A percentile compares a stretch with the other conserved stretches of the same genome.
Conservation (phyloP, 2,329 filamentous ascomycete genomes). For the Sporothrix luriei region DNA sequence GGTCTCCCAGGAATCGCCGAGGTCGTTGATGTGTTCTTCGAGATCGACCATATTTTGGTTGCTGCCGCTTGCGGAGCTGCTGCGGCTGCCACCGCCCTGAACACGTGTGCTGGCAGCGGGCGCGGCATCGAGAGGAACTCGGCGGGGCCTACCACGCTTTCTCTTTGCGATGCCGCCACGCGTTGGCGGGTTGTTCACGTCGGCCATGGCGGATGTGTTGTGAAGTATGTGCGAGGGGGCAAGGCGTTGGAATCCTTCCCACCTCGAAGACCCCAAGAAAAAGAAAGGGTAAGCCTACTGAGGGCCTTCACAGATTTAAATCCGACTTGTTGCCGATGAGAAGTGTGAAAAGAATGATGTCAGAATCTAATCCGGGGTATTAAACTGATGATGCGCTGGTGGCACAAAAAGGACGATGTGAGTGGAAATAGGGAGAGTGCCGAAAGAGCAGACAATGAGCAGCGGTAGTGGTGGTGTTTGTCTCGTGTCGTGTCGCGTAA, state of each 20-base stretch:
- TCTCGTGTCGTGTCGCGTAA: conserved; percentile 31
- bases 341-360: neutral
- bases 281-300: neutral
- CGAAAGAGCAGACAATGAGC: neutral
- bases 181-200: conserved; percentile 18
- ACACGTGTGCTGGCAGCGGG: neutral
- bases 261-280: neutral
- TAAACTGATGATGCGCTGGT: neutral
- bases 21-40: conserved; percentile 56
- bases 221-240: neutral
- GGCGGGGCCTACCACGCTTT: conserved; percentile 31
- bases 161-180: conserved; percentile 27
- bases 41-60: conserved; percentile 45
- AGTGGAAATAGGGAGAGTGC: neutral
- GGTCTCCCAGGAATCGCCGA: conserved; percentile 62
- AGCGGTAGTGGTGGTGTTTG: neutral
- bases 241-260: neutral
- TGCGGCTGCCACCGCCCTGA: neutral
- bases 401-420: neutral
- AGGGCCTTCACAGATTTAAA: neutral
- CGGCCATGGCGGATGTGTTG: conserved; percentile 11
- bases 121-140: conserved; percentile 22
- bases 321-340: neutral
- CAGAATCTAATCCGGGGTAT: neutral
- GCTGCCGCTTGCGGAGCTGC: conserved; percentile 24